Percentiles rank a stretch among this genome's conserved stretches.
These are phyloP conservation scores for Botryobasidium botryosum DNA, from an alignment of 768 basidiomycete species.

Conservation along the genomic window DNA sequence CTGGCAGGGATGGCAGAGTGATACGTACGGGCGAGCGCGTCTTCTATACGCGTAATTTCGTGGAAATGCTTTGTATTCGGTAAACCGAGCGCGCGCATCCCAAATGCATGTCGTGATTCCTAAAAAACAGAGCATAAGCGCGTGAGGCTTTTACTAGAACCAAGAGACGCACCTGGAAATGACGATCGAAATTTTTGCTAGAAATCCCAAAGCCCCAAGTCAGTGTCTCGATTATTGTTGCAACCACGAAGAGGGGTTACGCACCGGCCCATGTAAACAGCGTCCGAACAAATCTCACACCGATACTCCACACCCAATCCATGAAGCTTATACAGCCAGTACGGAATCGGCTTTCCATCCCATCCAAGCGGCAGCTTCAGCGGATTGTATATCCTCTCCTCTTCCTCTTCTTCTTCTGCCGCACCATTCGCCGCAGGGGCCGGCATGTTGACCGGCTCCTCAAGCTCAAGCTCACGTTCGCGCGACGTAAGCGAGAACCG, in stretches of 20 bases:
- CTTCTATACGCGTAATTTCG: conserved; percentile 93
- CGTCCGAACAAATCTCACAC: conserved; percentile 95
- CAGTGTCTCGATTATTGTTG: background rate
- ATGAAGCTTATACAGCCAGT: conserved; percentile 96
- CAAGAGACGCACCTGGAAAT: conserved; percentile 55
- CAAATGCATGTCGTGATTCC: conserved; percentile 94
- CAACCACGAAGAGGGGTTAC: conserved; percentile 14
- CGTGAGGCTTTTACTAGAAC: background rate
- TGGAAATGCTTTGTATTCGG: conserved; percentile 99
- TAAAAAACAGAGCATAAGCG: conserved; percentile 17
- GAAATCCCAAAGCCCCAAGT: background rate
- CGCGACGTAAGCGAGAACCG: conserved; percentile 93
- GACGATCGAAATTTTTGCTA: conserved; percentile 91
- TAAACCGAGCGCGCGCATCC: conserved; percentile 91
- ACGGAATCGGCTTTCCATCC: conserved; percentile 99
- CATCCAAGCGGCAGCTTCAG: conserved; percentile 91
- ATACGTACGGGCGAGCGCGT: conserved; percentile 77
- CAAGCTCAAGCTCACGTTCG: conserved; percentile 89
- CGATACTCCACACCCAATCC: conserved; percentile 95
- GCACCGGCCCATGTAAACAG: conserved; percentile 89
- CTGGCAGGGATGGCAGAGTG: background rate
- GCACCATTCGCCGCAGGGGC: conserved; percentile 31
- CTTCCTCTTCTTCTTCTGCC: conserved; percentile 79
- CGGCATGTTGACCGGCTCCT: conserved; percentile 35
- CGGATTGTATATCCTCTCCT: conserved; percentile 95